Percentiles rank a stretch among this genome's conserved stretches.
Evolutionary conservation across 2,329 filamentous ascomycete species (phyloP).

Genomic region (Colletotrichum gloeosporioides): DNA sequence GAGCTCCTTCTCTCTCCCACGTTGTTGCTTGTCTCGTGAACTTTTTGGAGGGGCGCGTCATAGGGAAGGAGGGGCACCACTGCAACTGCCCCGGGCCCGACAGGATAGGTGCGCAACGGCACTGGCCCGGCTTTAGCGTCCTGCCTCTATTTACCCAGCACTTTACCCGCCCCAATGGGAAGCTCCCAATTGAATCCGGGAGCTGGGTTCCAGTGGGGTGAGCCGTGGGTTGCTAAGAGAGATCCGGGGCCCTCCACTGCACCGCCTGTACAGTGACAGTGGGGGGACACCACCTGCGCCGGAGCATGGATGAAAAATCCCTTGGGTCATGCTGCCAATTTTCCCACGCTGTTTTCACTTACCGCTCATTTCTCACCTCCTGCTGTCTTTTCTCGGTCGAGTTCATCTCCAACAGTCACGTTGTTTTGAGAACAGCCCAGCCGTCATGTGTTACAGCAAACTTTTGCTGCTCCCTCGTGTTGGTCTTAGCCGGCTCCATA

Average conservation of each 20-base stretch:
- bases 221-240: not conserved
- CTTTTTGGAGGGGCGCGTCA: not conserved
- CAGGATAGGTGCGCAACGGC: slow-evolving; percentile 19
- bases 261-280: not conserved
- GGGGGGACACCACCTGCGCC: not conserved
- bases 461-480: not conserved
- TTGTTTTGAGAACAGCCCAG: not conserved
- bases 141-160: slow-evolving; percentile 15
- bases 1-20: not conserved
- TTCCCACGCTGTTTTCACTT: not conserved
- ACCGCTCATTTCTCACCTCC: slow-evolving; percentile 5
- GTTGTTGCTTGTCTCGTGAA: not conserved
- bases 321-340: not conserved
- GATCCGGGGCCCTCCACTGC: not conserved
- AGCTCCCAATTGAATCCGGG: not conserved
- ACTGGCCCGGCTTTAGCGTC: slow-evolving; percentile 11
- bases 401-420: not conserved
- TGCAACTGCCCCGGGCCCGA: not conserved
- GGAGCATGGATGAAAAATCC: not conserved
- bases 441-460: not conserved
- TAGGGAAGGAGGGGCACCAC: not conserved
- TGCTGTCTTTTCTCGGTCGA: not conserved
- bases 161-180: slow-evolving; percentile 20
- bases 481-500: not conserved
- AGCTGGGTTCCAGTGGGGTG: slow-evolving; percentile 6